Evolutionary conservation across 805 yeast species (phyloP), one percentile per base, ranked within the genome.

Genomic region (Groenewaldozyma tartarivorans): DNA sequence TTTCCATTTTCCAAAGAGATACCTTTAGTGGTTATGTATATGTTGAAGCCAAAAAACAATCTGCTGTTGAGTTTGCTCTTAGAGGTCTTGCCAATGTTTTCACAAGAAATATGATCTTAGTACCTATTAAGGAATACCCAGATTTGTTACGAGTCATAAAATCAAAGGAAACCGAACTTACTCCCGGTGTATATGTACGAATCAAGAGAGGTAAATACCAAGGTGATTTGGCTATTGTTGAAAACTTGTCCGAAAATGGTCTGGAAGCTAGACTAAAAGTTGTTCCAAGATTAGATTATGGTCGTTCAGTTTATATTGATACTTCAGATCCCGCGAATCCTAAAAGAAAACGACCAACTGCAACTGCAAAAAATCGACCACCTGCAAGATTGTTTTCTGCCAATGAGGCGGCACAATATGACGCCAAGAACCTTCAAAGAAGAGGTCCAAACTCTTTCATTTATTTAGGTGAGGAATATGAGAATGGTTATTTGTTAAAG

Each of bases 61-160:
- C 92, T 45, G 96, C 95, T 18, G 94, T 90, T 33, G 84, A 81
- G 56, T 79, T 75, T 44, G 95, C 95, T 15, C 72, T 90, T 45
- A 76, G 77, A 36, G 97, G 97, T 63, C 73, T 92, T 58, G 90
- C 92, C 26, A 88, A 87, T 61, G 79, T 90, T 27, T 92, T 81
- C 52, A 56, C 73, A 20, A 66, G 73, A 41, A 81, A 81, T 54
- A 83, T 84, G 62, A 71, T 88, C 38, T 69, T 90, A 46, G 96
- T 92, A 36, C 98, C 98, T 4, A 92, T 92, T 44, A 85, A 84
- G 59, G 98, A 92, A 63, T 83, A 87, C 60, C 95, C 96, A 1
- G 94, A 88, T 60, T 69, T 92, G 54, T 70, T 92, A 58, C 82
- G 94, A 56, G 96, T 94, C 42, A 84, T 79, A 41, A 86, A 82